These are phyloP conservation scores for Salisapilia sapeloensis DNA, from an alignment of 352 stramenopile species.

Conservation along the genomic window DNA sequence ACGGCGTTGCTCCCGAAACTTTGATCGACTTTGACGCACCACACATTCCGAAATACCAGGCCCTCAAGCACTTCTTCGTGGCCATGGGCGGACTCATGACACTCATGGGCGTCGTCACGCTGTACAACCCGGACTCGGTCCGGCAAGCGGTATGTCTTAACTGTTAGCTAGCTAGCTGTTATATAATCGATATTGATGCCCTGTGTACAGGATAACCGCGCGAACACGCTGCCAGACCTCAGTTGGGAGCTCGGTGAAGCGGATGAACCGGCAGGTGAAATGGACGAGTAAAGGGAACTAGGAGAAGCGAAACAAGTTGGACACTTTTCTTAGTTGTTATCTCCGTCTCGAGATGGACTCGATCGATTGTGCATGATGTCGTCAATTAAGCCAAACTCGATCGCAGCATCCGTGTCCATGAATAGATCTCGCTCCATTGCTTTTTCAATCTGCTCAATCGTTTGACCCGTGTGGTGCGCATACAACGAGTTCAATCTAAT, in stretches of 20 bases:
- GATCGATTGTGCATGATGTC: slow-evolving; percentile 57
- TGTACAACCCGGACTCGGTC: slow-evolving; percentile 67
- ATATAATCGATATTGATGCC: too few relatives aligned
- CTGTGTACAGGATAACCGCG: slow-evolving; percentile 39
- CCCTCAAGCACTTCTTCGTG: slow-evolving; percentile 40
- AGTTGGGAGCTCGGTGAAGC: slow-evolving; percentile 66
- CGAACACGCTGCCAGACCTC: slow-evolving; percentile 56
- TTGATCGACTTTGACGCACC: slow-evolving; percentile 80
- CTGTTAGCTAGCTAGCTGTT: too few relatives aligned
- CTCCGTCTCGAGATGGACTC: slow-evolving; percentile 4
- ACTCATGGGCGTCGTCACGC: slow-evolving; percentile 61
- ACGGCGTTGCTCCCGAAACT: slow-evolving; percentile 72
- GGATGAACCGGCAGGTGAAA: slow-evolving; percentile 66
- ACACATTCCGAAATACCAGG: slow-evolving; percentile 65
- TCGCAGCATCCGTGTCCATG: slow-evolving; percentile 56
- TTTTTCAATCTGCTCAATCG: slow-evolving; percentile 64
- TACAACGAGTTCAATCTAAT: slow-evolving; percentile 59
- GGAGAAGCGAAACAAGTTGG: background rate
- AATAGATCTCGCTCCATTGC: slow-evolving; percentile 79
- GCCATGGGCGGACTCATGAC: slow-evolving; percentile 37
- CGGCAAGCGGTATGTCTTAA: slow-evolving; percentile 47
- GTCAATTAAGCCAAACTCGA: slow-evolving; percentile 76
- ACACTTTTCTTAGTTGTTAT: slow-evolving; percentile 1
- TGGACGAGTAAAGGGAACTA: slow-evolving; percentile 46
- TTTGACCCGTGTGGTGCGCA: slow-evolving; percentile 51